Base-by-base conservation (phyloP, 805 yeast genomes). In the Ogataea nitratoaversa region DNA sequence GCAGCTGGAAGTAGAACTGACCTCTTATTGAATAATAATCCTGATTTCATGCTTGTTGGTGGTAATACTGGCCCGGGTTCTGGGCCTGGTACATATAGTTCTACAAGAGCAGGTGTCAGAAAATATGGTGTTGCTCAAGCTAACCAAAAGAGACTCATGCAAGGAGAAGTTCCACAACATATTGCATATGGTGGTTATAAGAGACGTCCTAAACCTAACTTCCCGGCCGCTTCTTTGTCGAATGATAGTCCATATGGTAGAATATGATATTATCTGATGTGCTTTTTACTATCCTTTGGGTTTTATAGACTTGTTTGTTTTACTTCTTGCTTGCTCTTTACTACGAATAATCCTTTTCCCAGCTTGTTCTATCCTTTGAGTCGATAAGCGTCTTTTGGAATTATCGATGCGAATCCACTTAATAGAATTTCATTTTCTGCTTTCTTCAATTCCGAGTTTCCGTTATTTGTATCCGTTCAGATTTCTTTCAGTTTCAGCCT, bases 241-340 rank as follows among this genome's bases (percentile, higher is more conserved):
- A 53, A 57, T 32, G 72, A 68, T 42, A 66, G 74, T 48, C 75
- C 78, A 2, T 76, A 74, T 47, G 70, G 59, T 14, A 48, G 57
- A 32, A 44, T 54, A 23, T 49, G 39, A 40, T 30, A 8, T 13
- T 6, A 27, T 27, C 13, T 8, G 30, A 14, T 29, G 32, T 14
- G 11, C 11, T 29, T 11, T 17, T 4, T 3, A 13, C 12, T 6
- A 12, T 29, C 9, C 6, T 6, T 16, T 8, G n/a, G 19, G 9
- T 29, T 12, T 8, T 7, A 22, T 22, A 7, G 11, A 7, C 25
- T 7, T 22, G 9, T 22, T 22, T 22, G 25, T 8, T 22, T 22
- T 11, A 22, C 25, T 22, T 22, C 7, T n/a, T n/a, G n/a, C n/a
- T n/a, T n/a, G n/a, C n/a, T n/a, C n/a, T n/a, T n/a, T n/a, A n/a